Base-by-base conservation (phyloP, 2,329 filamentous ascomycete genomes). In the Aspergillus pseudotamarii region DNA sequence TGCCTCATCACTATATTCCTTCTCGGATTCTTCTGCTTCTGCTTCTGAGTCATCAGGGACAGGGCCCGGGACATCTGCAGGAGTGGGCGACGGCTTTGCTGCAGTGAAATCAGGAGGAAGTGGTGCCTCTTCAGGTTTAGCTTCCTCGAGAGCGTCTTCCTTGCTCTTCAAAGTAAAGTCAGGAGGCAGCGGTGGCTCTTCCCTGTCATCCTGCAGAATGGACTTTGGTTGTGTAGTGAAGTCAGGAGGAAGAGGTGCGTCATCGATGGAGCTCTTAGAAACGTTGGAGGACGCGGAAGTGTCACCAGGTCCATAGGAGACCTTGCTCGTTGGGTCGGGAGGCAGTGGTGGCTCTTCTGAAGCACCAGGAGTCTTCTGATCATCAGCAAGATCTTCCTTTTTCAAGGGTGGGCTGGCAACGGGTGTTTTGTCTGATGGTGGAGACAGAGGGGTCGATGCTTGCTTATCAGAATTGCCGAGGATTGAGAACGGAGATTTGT, bases 241-340 rank as follows among this genome's bases (percentile, higher is more conserved):
- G 57, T 75, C 75, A 38, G 75, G 73, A 1, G 76, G 75, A 46
- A 77, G 68, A 45, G 79, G 78, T 6, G 76, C 77, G 56, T 81
- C 80, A 11, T 81, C 79, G 50, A 71, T 62, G 6, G 79, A 80
- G 46, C 68, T 73, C 58, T 77, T 79, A 6, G 79, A 81, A 6
- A 77, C 75, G 59, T 78, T 76, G 4, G 79, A 81, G 10, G 81
- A 82, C 10, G 76, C 79, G 4, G 81, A 82, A n/a, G 81, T 83
- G 63, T 84, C 82, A 6, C 81, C 81, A 30, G 81, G 76, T 10
- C 77, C 77, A 69, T 83, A 83, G 14, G 68, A 75, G 43, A 74
- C 75, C 69, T 78, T 82, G 64, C 79, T 83, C n/a, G 79, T 81
- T 6, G 82, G 67, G 46, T 83, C 81, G 19, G 82, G 82, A 5